Evolutionary conservation across 257 asterid species (phyloP), one percentile per base, ranked within the genome.

Genomic region (Paraleonurus japonicus): DNA sequence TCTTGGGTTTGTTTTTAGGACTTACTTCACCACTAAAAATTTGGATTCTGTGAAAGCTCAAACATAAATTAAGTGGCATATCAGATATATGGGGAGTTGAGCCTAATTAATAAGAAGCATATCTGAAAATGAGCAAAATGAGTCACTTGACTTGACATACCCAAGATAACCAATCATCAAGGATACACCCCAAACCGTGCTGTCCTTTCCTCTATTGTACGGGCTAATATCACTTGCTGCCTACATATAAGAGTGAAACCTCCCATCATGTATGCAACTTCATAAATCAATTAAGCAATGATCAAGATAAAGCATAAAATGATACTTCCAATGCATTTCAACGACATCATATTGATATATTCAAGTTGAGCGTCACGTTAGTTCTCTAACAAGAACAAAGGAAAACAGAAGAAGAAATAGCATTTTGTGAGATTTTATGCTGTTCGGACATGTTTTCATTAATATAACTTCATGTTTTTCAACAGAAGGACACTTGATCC

Each of bases 151-250:
- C 19, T 69, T 81, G 32, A 12, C 89, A 69, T 95, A 95, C 99
- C 99, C 99, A 69, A 95, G 88, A 92, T 95, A 95, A 72, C 99
- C 98, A 69, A 88, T 50, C 99, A 95, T 95, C 85, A 95, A 82
- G 76, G 96, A 87, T 76, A 95, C 98, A 77, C 99, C 99, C 99
- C 98, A 95, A 68, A 88, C 89, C 24, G 98, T 95, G 90, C 92
- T 95, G 77, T 92, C 98, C 76, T 93, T 82, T 80, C 96, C 99
- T 75, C 79, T 83, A 69, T 75, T 87, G 84, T 85, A 85, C 6
- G 97, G 99, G 80, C 85, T 95, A 78, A 83, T 61, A 75, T 95
- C 99, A 69, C 82, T 93, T 48, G 81, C 95, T 66, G 87, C 93
- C 99, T 95, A 72, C 81, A 82, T 58, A 75, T 65, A 55, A 70